Evolutionary conservation across 129 eudicot species (phyloP), one percentile per base, ranked within the genome.

Genomic region (Logfia minima): DNA sequence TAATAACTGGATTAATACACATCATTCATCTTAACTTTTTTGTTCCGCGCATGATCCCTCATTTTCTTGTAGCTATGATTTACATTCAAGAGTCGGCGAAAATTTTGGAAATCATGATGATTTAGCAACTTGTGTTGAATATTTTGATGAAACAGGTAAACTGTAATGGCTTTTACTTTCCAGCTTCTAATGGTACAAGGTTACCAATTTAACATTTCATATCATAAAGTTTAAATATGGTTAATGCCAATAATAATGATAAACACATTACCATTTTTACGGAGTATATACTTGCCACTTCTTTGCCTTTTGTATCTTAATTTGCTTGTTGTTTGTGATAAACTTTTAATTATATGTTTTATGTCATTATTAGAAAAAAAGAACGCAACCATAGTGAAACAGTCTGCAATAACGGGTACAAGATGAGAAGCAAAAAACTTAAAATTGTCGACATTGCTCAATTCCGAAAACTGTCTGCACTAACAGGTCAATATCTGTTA

Each of bases 51-150:
- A 73, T 60, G 37, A 71, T 39, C 53, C 32, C 75, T 61, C 71
- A 66, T 18, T 74, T 51, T 74, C 29, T 52, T n/a, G n/a, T n/a
- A n/a, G n/a, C n/a, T n/a, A n/a, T n/a, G n/a, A n/a, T n/a, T n/a
- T n/a, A n/a, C n/a, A n/a, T 55, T 70, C 87, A 34, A 97, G 87
- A 63, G 72, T 19, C 71, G 43, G 59, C 51, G 53, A 37, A 24
- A 67, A 58, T 19, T 65, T 95, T 80, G 99, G 99, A 70, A 77
- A 74, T 67, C 99, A 89, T 77, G 97, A 87, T 23, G 94, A 89
- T 79, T 66, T 79, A 56, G 99, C 96, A 21, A 95, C 89, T 18
- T 88, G 88, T 77, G 84, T 88, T 59, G 97, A 91, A 66, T 91
- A 77, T 78, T 91, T 95, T 26, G 74, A 80, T 26, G 90, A 84